These are phyloP conservation scores for Alternaria burnsii DNA, from an alignment of 2,329 filamentous ascomycete species.

Conservation along the genomic window DNA sequence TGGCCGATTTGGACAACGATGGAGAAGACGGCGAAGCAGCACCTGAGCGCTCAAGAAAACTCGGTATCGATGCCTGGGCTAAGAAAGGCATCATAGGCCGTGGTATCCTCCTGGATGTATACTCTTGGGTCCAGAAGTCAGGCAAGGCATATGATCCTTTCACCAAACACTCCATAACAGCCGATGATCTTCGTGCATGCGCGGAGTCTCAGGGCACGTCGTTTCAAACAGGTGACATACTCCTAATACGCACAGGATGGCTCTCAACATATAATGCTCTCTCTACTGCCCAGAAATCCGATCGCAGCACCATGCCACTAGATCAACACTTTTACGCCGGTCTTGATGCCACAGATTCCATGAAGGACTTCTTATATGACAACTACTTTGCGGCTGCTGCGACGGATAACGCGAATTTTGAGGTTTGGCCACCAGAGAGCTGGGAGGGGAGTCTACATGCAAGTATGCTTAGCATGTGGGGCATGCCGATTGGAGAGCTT, in stretches of 20 bases:
- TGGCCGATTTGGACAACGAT: constrained; percentile 26
- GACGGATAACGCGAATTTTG: constrained; percentile 47
- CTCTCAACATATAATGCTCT: constrained; percentile 23
- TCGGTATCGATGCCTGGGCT: constrained; percentile 55
- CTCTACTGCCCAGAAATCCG: constrained; percentile 12
- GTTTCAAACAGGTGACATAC: constrained; percentile 41
- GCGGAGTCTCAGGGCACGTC: constrained; percentile 25
- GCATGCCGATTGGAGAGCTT: constrained; percentile 48
- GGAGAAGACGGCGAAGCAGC: constrained; percentile 13
- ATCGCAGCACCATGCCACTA: constrained; percentile 17
- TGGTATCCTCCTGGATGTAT: constrained; percentile 64
- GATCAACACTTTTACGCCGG: constrained; percentile 44
- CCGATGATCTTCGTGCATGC: constrained; percentile 26
- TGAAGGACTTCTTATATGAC: constrained; percentile 89
- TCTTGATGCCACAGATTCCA: constrained; percentile 85
- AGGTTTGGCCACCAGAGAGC: constrained; percentile 34
- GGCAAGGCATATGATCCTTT: constrained; percentile 35
- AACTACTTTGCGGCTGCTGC: constrained; percentile 39
- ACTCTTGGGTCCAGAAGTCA: constrained; percentile 36
- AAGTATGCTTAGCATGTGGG: constrained; percentile 38
- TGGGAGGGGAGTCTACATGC: constrained; percentile 33
- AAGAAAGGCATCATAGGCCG: constrained; percentile 65
- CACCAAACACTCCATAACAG: constrained; percentile 26
- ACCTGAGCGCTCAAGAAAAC: constrained; percentile 28
- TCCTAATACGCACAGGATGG: constrained; percentile 44